Base-by-base conservation (phyloP, 768 basidiomycete genomes). In the Mycena latifolia region DNA sequence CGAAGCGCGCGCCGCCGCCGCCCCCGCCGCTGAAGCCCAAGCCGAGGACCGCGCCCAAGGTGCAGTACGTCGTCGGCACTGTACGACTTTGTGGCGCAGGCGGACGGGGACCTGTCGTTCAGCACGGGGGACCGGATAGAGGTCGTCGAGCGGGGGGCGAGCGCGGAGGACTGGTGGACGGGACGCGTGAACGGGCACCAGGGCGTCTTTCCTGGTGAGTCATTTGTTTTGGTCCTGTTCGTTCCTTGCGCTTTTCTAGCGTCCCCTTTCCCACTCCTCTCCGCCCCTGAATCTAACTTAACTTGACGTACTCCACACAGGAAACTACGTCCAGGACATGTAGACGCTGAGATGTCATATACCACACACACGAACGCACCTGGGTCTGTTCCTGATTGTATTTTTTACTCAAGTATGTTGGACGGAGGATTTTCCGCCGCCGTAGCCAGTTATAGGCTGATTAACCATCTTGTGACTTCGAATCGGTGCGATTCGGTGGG, bases 101-200 rank as follows among this genome's bases (percentile, higher is more conserved):
- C 96, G 43, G 95, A 93, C 0, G 97, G 97, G 2, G 97, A 99
- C 78, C 80, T 99, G 61, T 92, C 91, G 0, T 99, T 99, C 82
- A 88, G 84, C 67, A 87, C 89, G 18, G 97, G 97, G 18, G 96
- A 98, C 77, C 83, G 86, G 69, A 98, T 99, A 77, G 95, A 97
- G 79, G 82, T 99, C 58, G 85, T 98, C 37, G 91, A 96, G 77
- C 88, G 87, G 77, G 90, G 91, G 20, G 87, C 86, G 9, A 96
- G 89, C 72, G 75, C 90, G 28, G 94, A 99, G 75, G 96, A 99
- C 75, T 98, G 96, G 96, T 99, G 97, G 97, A 98, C 96, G 28
- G 96, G 97, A 9, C 85, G 87, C 72, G 57, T 97, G 70, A 89
- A 94, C 69, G 95, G 95, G 9, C 76, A 77, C 66, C 88, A 94